Base-by-base conservation (phyloP, 805 yeast genomes). In the Metschnikowia drakensbergensis region DNA sequence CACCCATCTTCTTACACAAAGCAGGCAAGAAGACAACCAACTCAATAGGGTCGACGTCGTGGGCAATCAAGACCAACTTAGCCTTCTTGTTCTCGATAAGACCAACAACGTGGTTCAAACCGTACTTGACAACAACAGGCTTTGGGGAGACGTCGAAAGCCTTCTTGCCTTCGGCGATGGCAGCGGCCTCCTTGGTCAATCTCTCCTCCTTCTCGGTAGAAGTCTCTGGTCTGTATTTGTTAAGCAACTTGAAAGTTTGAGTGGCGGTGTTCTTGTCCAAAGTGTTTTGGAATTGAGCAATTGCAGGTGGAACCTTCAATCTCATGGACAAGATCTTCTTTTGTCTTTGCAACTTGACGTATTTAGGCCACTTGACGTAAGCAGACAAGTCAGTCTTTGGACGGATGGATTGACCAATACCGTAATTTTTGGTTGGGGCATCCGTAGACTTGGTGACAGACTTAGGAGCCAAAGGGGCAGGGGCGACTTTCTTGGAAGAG, bases 211-310 rank as follows among this genome's bases (percentile, higher is more conserved):
- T 92, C 82, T 94, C 97, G 71, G 90, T 86, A 68, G 84, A 69
- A 60, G 97, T 87, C 83, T 92, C 99, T 70, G 99, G 98, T 81
- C 96, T 86, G 89, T 92, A 92, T 82, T 94, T 92, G 95, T 90
- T 90, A 81, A 92, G 85, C 68, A 92, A 84, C 83, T 91, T 91
- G 85, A 92, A 88, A 64, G 96, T 81, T 79, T 88, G 95, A 66
- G 97, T 80, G 68, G 99, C 98, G 63, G 98, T 87, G 90, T 92
- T 92, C 87, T 91, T 91, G 87, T 92, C 99, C 75, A 92, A 82
- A 68, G 90, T 85, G 79, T 86, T 79, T 70, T 89, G 90, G 85
- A 92, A 92, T 81, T 92, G 99, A 60, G 98, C 83, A 71, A 92
- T 84, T 60, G 98, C 86, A 69, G 99, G 99, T 64, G 99, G 99